Base-by-base conservation (phyloP, 1,284 basidiomycete species). In the Flammula alnicola region DNA sequence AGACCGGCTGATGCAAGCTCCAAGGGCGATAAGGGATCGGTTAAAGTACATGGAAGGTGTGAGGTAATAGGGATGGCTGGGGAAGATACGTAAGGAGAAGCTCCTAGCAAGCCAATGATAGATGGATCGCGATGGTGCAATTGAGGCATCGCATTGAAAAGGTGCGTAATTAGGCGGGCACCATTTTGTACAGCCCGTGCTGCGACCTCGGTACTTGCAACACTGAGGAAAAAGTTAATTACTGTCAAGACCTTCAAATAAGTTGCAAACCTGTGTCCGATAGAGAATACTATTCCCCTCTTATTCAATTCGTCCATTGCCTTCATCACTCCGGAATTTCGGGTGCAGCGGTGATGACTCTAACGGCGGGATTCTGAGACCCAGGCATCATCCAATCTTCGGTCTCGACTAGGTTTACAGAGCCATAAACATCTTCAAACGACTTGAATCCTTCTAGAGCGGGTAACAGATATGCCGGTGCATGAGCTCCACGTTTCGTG, bases 141-240 rank as follows among this genome's bases (percentile, higher is more conserved):
- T 60, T 88, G 88, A 3, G 90, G 89, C 91, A 94, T 94, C 4
- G 91, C 91, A 62, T 96, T 96, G 82, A 94, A 95, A 16, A 95
- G 75, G 68, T 95, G 93, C 0, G 93, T 95, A 60, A 95, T 93
- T 57, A 94, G 83, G 5, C 84, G 77, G 4, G 93, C 91, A 23
- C 91, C 91, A 45, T 76, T 73, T 32, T 78, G 71, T 5, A 91
- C 79, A 2, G 90, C 89, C 1, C 72, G 74, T 4, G 82, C 82
- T 3, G 91, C 89, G 44, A 83, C 74, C 17, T 84, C 81, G 2
- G 68, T 66, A 17, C 53, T 64, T 16, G 66, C 68, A 51, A 81
- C 79, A 56, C 86, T 88, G 51, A 16, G n/a, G n/a, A n/a, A n/a
- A n/a, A n/a, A n/a, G n/a, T n/a, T n/a, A n/a, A n/a, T n/a, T n/a